These are phyloP conservation scores for Eurotiales sp. DNA, from an alignment of 2,329 filamentous ascomycete genomes.

Conservation along the genomic window DNA sequence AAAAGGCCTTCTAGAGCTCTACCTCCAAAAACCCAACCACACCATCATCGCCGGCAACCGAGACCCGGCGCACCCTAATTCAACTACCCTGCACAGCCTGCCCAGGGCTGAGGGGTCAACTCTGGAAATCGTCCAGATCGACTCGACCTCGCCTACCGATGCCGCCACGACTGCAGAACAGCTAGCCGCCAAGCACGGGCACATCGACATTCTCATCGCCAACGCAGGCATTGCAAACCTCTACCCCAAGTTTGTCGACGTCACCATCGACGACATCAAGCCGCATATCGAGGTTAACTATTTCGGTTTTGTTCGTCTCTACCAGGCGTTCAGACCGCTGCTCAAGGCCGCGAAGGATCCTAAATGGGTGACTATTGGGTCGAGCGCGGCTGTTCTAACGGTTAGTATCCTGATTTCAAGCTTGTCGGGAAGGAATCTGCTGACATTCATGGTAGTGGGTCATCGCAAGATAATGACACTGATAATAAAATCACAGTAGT, in stretches of 20 bases:
- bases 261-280: constrained; percentile 18
- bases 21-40: constrained; percentile 7
- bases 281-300: constrained; percentile 32
- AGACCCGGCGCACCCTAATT: not conserved
- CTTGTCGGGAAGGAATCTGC: too few relatives aligned
- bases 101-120: constrained; percentile 31
- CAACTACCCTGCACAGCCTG: constrained; percentile 20
- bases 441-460: not conserved
- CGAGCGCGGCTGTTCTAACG: constrained; percentile 10
- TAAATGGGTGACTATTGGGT: constrained; percentile 18
- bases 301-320: constrained; percentile 28
- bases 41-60: constrained; percentile 8
- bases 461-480: not conserved
- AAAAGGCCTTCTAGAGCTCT: constrained; percentile 6
- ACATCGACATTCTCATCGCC: constrained; percentile 51
- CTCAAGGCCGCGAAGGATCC: constrained; percentile 14
- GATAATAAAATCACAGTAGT: constrained; percentile 2
- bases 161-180: constrained; percentile 30
- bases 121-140: constrained; percentile 44
- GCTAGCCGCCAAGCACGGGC: constrained; percentile 25
- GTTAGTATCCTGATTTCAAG: not conserved
- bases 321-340: constrained; percentile 16
- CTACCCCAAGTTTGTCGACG: constrained; percentile 18
- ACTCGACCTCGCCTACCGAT: constrained; percentile 34
- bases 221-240: constrained; percentile 45